phyloP scores from a whole-genome alignment of 192 early-diverging fungal species.

The Pilaira anomala region DNA sequence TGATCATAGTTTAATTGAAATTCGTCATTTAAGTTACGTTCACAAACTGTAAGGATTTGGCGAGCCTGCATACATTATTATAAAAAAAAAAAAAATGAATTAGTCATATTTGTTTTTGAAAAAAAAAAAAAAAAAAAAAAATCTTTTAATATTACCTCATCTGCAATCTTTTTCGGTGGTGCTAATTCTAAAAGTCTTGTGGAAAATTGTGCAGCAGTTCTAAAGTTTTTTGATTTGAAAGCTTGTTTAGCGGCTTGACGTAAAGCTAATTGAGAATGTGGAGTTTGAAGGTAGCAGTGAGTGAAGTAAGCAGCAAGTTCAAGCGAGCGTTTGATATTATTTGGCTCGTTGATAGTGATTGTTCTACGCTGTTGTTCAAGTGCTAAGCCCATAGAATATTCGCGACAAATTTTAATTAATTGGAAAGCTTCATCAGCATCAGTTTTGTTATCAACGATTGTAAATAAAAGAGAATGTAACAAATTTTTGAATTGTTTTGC shows the following conservation, averaged over 20 bases:
- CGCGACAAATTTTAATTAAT: slow-evolving; percentile 76
- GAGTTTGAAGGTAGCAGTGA: slow-evolving; percentile 82
- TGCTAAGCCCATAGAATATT: slow-evolving; percentile 88
- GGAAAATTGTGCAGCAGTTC: slow-evolving; percentile 83
- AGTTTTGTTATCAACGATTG: slow-evolving; percentile 56
- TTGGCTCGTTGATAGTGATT: slow-evolving; percentile 52
- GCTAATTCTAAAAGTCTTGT: slow-evolving; percentile 86
- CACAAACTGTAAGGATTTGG: slow-evolving; percentile 70
- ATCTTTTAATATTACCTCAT: slow-evolving; percentile 51
- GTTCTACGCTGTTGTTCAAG: slow-evolving; percentile 80
- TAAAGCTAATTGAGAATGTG: slow-evolving; percentile 85
- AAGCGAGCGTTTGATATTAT: slow-evolving; percentile 64
- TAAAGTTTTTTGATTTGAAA: slow-evolving; percentile 82
- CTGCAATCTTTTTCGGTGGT: slow-evolving; percentile 71
- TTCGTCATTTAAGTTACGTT: slow-evolving; percentile 77
- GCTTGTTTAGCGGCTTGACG: slow-evolving; percentile 81
- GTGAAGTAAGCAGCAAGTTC: slow-evolving; percentile 97
- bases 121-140: not conserved
- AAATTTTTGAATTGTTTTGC: slow-evolving; percentile 70
- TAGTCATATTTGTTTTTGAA: not conserved
- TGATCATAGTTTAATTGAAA: slow-evolving; percentile 88
- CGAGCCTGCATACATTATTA: slow-evolving; percentile 60
- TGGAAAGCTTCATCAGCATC: slow-evolving; percentile 77
- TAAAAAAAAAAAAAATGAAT: slow-evolving; percentile 6
- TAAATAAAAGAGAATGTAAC: slow-evolving; percentile 77